Conservation (phyloP, 495 filamentous ascomycete genomes). For the Podospora pseudoanserina region DNA sequence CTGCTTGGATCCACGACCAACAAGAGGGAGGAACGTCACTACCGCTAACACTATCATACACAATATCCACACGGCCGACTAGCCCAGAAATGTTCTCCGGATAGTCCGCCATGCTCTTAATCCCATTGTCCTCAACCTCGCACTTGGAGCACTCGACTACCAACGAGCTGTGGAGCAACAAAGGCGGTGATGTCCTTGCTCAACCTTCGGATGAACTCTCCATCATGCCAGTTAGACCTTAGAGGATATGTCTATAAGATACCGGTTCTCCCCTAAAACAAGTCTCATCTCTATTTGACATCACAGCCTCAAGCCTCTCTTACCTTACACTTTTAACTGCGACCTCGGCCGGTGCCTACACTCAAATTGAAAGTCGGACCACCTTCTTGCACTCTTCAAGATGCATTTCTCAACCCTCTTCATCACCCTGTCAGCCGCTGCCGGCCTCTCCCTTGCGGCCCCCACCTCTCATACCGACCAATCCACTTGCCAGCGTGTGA, state of each 20-base stretch:
- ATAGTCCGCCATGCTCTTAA: neutral
- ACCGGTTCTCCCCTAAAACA: neutral
- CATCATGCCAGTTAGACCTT: neutral
- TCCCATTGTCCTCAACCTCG: neutral
- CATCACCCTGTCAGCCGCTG: conserved; percentile 19
- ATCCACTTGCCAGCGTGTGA: conserved; percentile 1
- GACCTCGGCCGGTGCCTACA: neutral
- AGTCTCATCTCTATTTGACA: neutral
- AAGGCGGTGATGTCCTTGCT: neutral
- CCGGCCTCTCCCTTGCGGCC: neutral
- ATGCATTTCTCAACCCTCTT: conserved; percentile 31
- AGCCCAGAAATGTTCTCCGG: neutral
- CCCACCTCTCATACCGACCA: neutral
- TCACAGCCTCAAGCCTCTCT: neutral
- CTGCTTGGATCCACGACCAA: neutral
- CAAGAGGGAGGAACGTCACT: neutral
- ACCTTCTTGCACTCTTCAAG: conserved; percentile 13
- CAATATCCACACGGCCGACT: neutral
- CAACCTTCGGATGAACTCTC: neutral
- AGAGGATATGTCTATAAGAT: neutral
- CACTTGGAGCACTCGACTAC: neutral
- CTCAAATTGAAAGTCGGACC: no score
- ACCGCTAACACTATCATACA: neutral
- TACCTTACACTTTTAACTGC: neutral
- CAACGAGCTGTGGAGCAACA: neutral